Percentiles rank a stretch among this genome's conserved stretches.
Evolutionary conservation across 345 rosid genomes (phyloP).

Genomic region (Barbarea vulgaris): DNA sequence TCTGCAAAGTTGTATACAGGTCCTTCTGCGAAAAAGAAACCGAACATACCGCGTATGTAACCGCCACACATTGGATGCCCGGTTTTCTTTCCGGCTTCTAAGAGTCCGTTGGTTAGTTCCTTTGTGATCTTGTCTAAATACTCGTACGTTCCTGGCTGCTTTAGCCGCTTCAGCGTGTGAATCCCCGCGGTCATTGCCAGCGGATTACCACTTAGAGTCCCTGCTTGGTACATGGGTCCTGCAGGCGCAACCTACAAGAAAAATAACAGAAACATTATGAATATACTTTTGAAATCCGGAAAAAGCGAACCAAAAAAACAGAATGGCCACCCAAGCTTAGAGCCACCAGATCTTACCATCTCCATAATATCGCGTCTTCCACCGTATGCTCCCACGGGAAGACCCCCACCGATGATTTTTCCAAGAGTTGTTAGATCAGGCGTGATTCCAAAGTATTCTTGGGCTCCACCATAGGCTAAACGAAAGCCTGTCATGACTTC

Average conservation of each 20-base stretch:
- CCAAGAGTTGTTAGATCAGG: constrained; percentile 88
- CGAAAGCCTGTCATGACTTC: constrained; percentile 98
- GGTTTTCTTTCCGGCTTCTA: constrained; percentile 77
- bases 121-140: constrained; percentile 72
- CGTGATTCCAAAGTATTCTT: constrained; percentile 80
- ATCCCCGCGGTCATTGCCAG: constrained; percentile 96
- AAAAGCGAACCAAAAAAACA: too few relatives aligned
- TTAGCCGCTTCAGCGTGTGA: constrained; percentile 70
- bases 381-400: constrained; percentile 94
- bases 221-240: constrained; percentile 98
- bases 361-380: constrained; percentile 94
- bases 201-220: constrained; percentile 95
- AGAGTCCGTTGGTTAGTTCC: constrained; percentile 65
- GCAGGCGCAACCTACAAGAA: constrained; percentile 70
- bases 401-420: constrained; percentile 92
- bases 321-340: neutral
- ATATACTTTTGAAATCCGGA: neutral
- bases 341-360: constrained; percentile 52
- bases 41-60: constrained; percentile 83
- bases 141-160: constrained; percentile 76
- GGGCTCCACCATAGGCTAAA: constrained; percentile 89
- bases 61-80: constrained; percentile 94
- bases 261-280: neutral
- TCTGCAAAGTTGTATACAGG: constrained; percentile 78
- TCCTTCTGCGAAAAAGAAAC: constrained; percentile 93